Evolutionary conservation across 805 yeast genomes (phyloP), one percentile per base, ranked within the genome.

Genomic region (Saturnispora zaruensis): DNA sequence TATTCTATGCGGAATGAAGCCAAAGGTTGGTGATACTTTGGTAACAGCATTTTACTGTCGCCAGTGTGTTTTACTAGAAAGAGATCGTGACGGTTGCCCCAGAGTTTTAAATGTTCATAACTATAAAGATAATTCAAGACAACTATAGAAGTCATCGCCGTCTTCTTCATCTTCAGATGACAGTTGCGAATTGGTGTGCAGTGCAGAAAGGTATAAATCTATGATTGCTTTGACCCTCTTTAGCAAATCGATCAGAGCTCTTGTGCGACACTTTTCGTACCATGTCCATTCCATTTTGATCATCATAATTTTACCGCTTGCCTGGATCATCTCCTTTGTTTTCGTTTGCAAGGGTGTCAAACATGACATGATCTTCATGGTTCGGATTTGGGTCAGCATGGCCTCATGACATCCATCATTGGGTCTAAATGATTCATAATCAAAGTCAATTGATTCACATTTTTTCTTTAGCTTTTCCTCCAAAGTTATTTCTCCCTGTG

Each of bases 51-150:
- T 72, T 59, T 91, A 87, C 64, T 90, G 98, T 61, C 73, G 77
- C 55, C 96, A 88, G 61, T 90, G 98, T 65, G 90, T 88, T 5
- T 62, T 77, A 45, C 60, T 77, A 38, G 97, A 89, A 61, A 81
- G 79, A 59, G 87, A 86, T 61, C 70, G 96, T 41, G 96, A 90
- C 63, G 98, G 98, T 0, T 90, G 98, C 68, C 97, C 97, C 1
- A 76, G 82, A 57, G 79, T 90, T 48, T 64, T 84, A 16, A 90
- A 88, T 60, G 70, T 88, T 44, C 96, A 47, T 26, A 41, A 25
- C 37, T 44, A 44, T 40, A 48, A 44, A 44, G 48, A 46, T 21
- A 36, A 46, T 32, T 46, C 41, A 21, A 38, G 40, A 28, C 49
- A 44, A 21, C 49, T 28, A 24, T 36, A 37, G 25, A 36, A 43